A percentile compares a stretch with the other conserved stretches of the same genome.
Conservation (phyloP, 2,329 filamentous ascomycete genomes). For the Ceratocystis cubensis region DNA sequence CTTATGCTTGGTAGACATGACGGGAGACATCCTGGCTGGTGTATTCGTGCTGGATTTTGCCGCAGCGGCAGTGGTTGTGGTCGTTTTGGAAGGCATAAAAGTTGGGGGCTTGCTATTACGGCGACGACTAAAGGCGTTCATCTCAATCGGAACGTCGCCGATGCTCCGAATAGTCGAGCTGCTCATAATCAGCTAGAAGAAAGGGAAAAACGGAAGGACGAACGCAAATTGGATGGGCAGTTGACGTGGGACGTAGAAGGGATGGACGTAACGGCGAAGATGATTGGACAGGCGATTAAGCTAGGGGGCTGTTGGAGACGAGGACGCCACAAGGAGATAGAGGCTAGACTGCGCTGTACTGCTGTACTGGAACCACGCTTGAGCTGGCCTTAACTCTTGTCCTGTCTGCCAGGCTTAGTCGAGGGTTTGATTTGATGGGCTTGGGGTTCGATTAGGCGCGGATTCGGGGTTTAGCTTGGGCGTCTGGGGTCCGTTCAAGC, state of each 20-base stretch:
- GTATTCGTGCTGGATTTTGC: neutral
- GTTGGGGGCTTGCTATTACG: constrained; percentile 22
- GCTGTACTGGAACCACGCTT: neutral
- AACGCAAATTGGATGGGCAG: neutral
- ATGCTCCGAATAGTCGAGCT: constrained; percentile 8
- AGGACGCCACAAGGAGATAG: neutral
- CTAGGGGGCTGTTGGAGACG: neutral
- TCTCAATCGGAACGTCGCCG: constrained; percentile 20
- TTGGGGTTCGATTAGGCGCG: neutral
- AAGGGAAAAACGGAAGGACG: neutral
- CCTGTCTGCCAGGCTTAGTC: neutral
- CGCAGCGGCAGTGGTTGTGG: neutral
- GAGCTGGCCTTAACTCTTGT: neutral
- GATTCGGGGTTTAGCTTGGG: neutral
- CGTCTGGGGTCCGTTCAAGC: neutral
- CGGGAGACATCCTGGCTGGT: neutral
- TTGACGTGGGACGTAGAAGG: constrained; percentile 3
- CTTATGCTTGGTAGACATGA: neutral
- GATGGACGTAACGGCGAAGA: neutral
- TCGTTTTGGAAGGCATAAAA: neutral
- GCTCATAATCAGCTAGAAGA: constrained; percentile 13
- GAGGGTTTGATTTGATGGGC: neutral
- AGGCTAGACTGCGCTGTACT: neutral
- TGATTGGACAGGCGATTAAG: neutral
- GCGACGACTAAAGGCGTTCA: constrained; percentile 23